phyloP scores from a whole-genome alignment of 768 basidiomycete genomes.

The Thelephora ganbajun region DNA sequence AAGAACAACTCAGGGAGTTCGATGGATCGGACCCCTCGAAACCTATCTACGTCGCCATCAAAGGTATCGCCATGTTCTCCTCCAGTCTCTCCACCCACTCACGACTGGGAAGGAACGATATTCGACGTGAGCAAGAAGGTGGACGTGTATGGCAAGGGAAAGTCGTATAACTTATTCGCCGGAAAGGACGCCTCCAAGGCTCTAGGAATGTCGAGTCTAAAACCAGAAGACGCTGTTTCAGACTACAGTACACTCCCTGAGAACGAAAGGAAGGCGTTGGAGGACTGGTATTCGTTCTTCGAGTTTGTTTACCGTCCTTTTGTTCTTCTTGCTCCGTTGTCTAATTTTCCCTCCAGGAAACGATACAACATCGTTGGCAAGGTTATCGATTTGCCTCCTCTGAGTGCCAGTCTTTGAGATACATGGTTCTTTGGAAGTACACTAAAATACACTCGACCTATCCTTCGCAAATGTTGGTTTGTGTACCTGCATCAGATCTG shows the following conservation, averaged over 20 bases:
- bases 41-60: conserved; percentile 88
- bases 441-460: not conserved
- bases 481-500: no score
- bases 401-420: not conserved
- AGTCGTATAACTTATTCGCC: conserved; percentile 74
- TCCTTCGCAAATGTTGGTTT: no score
- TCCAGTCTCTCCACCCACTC: not conserved
- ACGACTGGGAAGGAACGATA: conserved; percentile 45
- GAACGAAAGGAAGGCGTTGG: conserved; percentile 62
- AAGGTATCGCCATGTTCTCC: conserved; percentile 33
- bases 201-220: conserved; percentile 81
- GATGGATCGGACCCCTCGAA: conserved; percentile 52
- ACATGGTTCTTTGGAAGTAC: not conserved
- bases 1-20: conserved; percentile 49
- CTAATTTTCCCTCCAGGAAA: conserved; percentile 34
- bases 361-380: conserved; percentile 81
- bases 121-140: conserved; percentile 81
- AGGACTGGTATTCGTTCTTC: conserved; percentile 88
- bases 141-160: conserved; percentile 81
- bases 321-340: not conserved
- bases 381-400: conserved; percentile 39
- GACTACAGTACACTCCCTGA: conserved; percentile 71
- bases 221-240: conserved; percentile 70
- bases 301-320: conserved; percentile 30
- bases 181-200: conserved; percentile 89